Conservation (phyloP, 2,329 filamentous ascomycete genomes). For the Trichoderma sp. region DNA sequence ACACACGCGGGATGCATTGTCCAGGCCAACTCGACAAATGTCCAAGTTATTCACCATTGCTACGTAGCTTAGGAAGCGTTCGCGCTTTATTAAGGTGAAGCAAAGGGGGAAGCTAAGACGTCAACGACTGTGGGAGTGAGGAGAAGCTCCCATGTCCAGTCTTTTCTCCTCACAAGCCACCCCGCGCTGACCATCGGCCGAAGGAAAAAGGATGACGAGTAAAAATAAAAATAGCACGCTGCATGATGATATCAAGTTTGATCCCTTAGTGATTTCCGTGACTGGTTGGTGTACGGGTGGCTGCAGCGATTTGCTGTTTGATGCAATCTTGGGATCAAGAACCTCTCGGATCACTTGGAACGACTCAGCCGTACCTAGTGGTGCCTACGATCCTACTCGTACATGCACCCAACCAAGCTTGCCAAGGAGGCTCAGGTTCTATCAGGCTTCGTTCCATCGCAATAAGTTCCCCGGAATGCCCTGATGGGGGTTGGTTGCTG, state of each 20-base stretch:
- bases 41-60: neutral
- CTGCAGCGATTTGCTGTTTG: neutral
- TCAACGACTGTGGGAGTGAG: neutral
- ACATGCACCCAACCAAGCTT: neutral
- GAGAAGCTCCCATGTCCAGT: neutral
- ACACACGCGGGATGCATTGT: neutral
- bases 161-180: neutral
- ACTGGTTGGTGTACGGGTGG: neutral
- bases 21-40: neutral
- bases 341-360: neutral
- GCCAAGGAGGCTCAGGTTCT: neutral
- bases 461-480: neutral
- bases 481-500: neutral
- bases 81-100: neutral
- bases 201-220: neutral
- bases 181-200: neutral
- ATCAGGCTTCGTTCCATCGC: neutral
- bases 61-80: neutral
- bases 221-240: conserved; percentile 6
- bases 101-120: neutral
- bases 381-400: neutral
- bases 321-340: neutral
- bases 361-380: neutral
- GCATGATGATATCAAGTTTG: neutral
- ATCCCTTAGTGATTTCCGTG: neutral